Evolutionary conservation across 345 rosid species (phyloP).

Genomic region (Lagerstroemia speciosa): DNA sequence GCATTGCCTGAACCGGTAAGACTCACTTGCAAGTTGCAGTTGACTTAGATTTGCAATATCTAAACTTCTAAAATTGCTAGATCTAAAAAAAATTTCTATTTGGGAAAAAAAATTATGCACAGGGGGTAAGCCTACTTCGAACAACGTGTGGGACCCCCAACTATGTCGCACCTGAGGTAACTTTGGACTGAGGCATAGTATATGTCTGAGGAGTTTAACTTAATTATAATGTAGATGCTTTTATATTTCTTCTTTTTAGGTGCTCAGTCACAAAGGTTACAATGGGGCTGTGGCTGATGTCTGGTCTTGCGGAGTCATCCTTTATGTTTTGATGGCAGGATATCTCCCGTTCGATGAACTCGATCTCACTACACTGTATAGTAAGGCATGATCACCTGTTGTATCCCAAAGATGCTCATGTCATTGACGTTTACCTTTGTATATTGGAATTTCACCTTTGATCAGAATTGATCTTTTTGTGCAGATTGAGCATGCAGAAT

Average conservation of each 20-base stretch:
- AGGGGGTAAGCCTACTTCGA: constrained; percentile 81
- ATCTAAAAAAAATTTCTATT: no score
- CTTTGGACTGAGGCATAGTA: neutral
- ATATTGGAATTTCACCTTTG: neutral
- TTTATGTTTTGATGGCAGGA: constrained; percentile 91
- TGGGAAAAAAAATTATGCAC: neutral
- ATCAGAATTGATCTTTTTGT: constrained; percentile 1
- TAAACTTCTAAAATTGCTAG: no score
- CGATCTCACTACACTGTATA: constrained; percentile 84
- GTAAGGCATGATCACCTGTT: constrained; percentile 59
- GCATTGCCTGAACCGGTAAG: constrained; percentile 81
- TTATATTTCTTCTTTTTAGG: constrained; percentile 34
- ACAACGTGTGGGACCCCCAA: constrained; percentile 98
- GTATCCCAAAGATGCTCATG: constrained; percentile 1
- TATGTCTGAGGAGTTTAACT: neutral
- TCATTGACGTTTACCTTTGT: constrained; percentile 1
- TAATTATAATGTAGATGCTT: neutral
- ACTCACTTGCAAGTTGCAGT: neutral
- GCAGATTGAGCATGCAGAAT: constrained; percentile 83
- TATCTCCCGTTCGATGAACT: constrained; percentile 98
- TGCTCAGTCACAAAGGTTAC: constrained; percentile 93
- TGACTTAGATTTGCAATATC: neutral
- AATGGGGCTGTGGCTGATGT: constrained; percentile 92
- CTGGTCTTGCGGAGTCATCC: constrained; percentile 97
- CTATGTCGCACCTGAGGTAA: constrained; percentile 98